Conservation (phyloP, 305 asterid species). For the Fraxinus baroniana region DNA sequence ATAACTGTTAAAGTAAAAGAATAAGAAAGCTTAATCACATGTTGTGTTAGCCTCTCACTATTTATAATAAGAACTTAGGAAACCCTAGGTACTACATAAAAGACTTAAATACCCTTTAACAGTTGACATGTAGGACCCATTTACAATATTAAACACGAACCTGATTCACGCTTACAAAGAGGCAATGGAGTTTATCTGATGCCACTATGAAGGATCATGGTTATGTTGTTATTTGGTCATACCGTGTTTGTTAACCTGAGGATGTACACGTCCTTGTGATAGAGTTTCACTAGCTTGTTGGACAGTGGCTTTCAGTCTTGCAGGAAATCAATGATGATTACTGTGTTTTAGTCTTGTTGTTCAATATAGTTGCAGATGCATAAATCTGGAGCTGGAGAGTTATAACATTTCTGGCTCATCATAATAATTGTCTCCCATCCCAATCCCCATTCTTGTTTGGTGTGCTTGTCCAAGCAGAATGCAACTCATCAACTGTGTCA, state of each 20-base stretch:
- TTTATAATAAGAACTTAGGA: too few relatives aligned
- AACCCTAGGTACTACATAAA: too few relatives aligned
- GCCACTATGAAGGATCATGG: neutral
- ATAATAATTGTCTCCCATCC: neutral
- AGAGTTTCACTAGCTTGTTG: neutral
- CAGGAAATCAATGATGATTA: slow-evolving; percentile 10
- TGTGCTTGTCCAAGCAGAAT: neutral
- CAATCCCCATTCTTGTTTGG: neutral
- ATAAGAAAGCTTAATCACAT: too few relatives aligned
- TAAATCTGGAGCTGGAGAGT: neutral
- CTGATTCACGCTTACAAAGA: neutral
- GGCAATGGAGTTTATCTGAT: neutral
- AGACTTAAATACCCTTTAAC: too few relatives aligned
- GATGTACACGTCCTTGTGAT: neutral
- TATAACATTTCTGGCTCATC: neutral
- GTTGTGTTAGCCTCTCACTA: too few relatives aligned
- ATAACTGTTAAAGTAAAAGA: too few relatives aligned
- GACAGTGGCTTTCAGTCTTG: slow-evolving; percentile 2
- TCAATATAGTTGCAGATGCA: slow-evolving; percentile 11
- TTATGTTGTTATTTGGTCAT: slow-evolving; percentile 7
- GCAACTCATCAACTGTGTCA: neutral
- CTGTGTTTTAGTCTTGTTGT: neutral
- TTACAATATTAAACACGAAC: neutral
- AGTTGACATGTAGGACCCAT: neutral
- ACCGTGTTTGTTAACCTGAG: neutral